These are phyloP conservation scores for Saccharomycopsis babjevae DNA, from an alignment of 805 yeast species.

Conservation along the genomic window DNA sequence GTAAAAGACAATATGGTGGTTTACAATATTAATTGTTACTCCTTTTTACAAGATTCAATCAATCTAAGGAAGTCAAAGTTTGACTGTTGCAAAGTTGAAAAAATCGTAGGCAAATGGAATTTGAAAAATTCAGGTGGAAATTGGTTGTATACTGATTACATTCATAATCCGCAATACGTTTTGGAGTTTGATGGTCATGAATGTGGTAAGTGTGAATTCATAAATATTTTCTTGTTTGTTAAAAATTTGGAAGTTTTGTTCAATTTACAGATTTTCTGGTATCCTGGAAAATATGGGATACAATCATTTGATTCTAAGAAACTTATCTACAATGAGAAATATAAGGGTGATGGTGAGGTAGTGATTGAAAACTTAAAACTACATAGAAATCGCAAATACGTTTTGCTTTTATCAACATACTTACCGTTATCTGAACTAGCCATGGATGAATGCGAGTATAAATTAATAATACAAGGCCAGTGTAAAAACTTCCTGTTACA, in stretches of 20 bases:
- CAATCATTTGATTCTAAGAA: slow-evolving; percentile 25
- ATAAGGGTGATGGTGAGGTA: slow-evolving; percentile 23
- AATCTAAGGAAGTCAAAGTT: slow-evolving; percentile 26
- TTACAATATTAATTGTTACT: slow-evolving; percentile 1
- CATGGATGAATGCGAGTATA: not conserved
- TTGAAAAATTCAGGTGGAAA: slow-evolving; percentile 41
- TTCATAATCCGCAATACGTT: slow-evolving; percentile 47
- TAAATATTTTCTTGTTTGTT: slow-evolving; percentile 20
- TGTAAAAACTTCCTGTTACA: slow-evolving; percentile 20
- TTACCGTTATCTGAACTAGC: slow-evolving; percentile 22
- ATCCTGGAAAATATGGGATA: slow-evolving; percentile 22
- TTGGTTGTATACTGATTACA: slow-evolving; percentile 36
- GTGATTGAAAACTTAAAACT: slow-evolving; percentile 21
- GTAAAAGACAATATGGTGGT: not conserved
- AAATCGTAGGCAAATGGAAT: slow-evolving; percentile 32
- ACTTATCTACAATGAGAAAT: slow-evolving; percentile 29
- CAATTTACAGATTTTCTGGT: slow-evolving; percentile 37
- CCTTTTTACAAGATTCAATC: slow-evolving; percentile 5
- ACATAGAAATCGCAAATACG: slow-evolving; percentile 30
- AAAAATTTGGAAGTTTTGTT: slow-evolving; percentile 24
- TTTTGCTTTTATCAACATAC: slow-evolving; percentile 38
- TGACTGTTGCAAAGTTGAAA: slow-evolving; percentile 19
- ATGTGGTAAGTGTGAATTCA: slow-evolving; percentile 17
- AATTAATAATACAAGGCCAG: not conserved
- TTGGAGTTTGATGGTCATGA: slow-evolving; percentile 23